phyloP scores from a whole-genome alignment of 352 stramenopile genomes.

The Chrysophaeum taylorii region DNA sequence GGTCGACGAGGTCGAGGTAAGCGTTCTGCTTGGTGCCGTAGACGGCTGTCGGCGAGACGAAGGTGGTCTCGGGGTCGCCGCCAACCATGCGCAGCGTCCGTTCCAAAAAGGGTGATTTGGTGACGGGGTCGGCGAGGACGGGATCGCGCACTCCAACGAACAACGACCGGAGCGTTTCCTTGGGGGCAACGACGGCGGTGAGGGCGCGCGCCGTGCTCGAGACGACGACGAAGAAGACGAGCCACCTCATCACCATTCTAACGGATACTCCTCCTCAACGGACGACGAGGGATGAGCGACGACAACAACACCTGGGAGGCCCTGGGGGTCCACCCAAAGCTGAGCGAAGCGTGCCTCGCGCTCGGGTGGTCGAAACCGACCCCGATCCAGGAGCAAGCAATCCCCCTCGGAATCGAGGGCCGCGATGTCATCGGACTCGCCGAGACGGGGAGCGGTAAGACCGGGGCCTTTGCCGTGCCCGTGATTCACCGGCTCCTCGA shows the following conservation, averaged over 20 bases:
- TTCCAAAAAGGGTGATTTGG: too few species aligned
- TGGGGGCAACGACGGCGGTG: too few species aligned
- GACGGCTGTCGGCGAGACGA: too few species aligned
- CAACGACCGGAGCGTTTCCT: too few species aligned
- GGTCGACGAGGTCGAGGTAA: constrained; percentile 7
- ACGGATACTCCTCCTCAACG: neutral
- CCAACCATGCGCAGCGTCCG: too few species aligned
- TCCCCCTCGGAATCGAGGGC: constrained; percentile 77
- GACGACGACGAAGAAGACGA: too few species aligned
- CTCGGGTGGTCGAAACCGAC: constrained; percentile 83
- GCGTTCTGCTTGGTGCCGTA: too few species aligned
- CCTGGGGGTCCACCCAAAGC: constrained; percentile 70
- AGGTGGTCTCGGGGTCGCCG: too few species aligned
- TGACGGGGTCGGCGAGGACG: too few species aligned
- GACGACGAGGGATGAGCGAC: constrained; percentile 29
- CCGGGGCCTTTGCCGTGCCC: constrained; percentile 81
- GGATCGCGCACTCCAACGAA: too few species aligned
- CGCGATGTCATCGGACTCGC: constrained; percentile 92
- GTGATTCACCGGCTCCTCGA: constrained; percentile 79
- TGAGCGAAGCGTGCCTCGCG: constrained; percentile 76
- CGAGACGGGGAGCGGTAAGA: constrained; percentile 88
- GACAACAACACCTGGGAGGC: constrained; percentile 61
- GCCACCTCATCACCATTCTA: too few species aligned
- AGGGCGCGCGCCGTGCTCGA: too few species aligned
- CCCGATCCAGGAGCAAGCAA: constrained; percentile 84